phyloP scores from a whole-genome alignment of 495 filamentous ascomycete genomes.

The Delitschia confertaspora region DNA sequence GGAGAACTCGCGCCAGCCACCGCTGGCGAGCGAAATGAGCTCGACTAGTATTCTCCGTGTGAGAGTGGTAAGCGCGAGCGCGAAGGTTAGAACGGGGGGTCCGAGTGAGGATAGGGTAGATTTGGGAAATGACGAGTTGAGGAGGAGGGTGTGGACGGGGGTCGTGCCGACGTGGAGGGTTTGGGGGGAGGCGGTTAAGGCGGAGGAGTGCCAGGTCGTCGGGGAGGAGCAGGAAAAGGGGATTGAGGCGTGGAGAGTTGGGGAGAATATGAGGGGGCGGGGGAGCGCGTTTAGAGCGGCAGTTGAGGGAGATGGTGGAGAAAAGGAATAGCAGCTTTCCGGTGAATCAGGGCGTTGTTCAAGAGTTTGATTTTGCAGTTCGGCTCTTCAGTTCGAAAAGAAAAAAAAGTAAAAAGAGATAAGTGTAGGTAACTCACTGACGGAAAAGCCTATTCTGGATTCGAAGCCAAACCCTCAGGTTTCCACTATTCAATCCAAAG shows the following conservation, averaged over 20 bases:
- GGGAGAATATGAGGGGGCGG: slow-evolving; percentile 39
- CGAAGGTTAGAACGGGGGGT: slow-evolving; percentile 62
- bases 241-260: slow-evolving; percentile 45
- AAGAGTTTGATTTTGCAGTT: too few species aligned
- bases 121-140: slow-evolving; percentile 48
- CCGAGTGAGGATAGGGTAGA: slow-evolving; percentile 67
- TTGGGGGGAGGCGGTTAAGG: slow-evolving; percentile 56
- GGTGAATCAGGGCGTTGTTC: too few species aligned
- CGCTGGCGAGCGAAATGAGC: slow-evolving; percentile 22
- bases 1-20: slow-evolving; percentile 46
- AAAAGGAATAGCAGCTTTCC: too few species aligned
- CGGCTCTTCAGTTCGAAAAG: too few species aligned
- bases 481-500: too few species aligned
- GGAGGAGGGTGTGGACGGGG: slow-evolving; percentile 66
- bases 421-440: too few species aligned
- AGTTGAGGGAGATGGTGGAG: too few species aligned
- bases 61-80: slow-evolving; percentile 57
- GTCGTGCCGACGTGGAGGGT: slow-evolving; percentile 63
- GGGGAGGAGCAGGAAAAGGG: slow-evolving; percentile 51
- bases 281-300: too few species aligned
- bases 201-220: slow-evolving; percentile 47
- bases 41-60: slow-evolving; percentile 65
- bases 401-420: too few species aligned
- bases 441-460: too few species aligned
- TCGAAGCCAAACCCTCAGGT: too few species aligned